phyloP scores from a whole-genome alignment of 768 basidiomycete species.

The Suillus luteus region DNA sequence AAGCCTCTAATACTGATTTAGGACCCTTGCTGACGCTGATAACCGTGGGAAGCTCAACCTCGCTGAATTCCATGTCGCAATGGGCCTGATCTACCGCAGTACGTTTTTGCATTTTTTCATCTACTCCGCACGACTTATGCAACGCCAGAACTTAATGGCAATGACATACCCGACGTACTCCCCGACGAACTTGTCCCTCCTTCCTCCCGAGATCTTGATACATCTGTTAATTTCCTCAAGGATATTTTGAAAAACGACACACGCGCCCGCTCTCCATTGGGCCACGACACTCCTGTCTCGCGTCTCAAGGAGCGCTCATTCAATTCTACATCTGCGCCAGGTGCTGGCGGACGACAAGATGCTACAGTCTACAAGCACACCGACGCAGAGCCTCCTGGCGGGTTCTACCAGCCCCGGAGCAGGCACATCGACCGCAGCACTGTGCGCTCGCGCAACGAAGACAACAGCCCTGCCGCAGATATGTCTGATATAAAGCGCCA shows the following conservation, averaged over 20 bases:
- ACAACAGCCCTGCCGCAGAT: slow-evolving; percentile 61
- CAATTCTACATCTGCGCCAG: slow-evolving; percentile 49
- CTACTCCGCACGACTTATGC: background rate
- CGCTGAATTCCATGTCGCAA: slow-evolving; percentile 97
- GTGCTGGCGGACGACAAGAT: slow-evolving; percentile 70
- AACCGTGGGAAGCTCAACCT: slow-evolving; percentile 95
- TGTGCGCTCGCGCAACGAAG: slow-evolving; percentile 74
- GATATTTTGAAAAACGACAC: slow-evolving; percentile 86
- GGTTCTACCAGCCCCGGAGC: slow-evolving; percentile 76
- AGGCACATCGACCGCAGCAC: slow-evolving; percentile 86
- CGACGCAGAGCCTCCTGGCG: slow-evolving; percentile 56
- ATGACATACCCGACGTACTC: slow-evolving; percentile 82
- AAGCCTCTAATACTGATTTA: slow-evolving; percentile 32
- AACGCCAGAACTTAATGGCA: slow-evolving; percentile 81
- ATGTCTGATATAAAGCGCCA: slow-evolving; percentile 85
- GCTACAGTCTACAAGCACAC: slow-evolving; percentile 91
- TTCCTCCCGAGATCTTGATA: slow-evolving; percentile 85
- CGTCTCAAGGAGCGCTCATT: slow-evolving; percentile 74
- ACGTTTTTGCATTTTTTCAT: slow-evolving; percentile 35
- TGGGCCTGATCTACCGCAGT: slow-evolving; percentile 98
- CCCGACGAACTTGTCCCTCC: slow-evolving; percentile 91
- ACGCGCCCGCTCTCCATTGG: slow-evolving; percentile 65
- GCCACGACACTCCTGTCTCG: slow-evolving; percentile 55
- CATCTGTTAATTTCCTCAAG: slow-evolving; percentile 87
- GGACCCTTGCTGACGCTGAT: slow-evolving; percentile 90